Base-by-base conservation (phyloP, 805 yeast genomes). In the Yamadazyma endophytica region DNA sequence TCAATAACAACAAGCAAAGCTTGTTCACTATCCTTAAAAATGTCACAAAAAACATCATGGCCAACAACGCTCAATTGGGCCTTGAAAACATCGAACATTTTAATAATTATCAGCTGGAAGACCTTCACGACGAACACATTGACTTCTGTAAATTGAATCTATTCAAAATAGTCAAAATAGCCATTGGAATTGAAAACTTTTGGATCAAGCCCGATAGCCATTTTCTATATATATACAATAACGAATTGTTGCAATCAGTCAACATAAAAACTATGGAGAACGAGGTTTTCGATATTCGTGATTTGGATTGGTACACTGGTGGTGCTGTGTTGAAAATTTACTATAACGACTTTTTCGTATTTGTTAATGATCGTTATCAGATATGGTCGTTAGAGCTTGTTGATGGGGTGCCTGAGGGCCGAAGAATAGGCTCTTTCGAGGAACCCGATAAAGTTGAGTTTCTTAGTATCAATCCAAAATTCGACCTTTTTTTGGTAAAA, bases 161-260 rank as follows among this genome's bases (percentile, higher is more conserved):
- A 2, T 47, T 43, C 33, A 62, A 58, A 29, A 43, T 60, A 5
- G 45, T 65, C 26, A 62, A 61, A 38, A 46, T 64, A 17, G 51
- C 56, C 9, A 52, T 58, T 14, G 60, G 58, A 1, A 41, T 61
- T 9, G 32, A 43, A 4, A 36, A 50, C 11, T 60, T 44, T 31
- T 65, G 70, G 70, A 39, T 63, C 24, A 58, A 62, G 29, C 49
- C 54, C 16, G 60, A 62, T 37, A 61, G 69, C 21, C 68, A 63
- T 36, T 58, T 57, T 39, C 40, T 66, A 31, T 45, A 63, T 11
- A 44, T 63, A 11, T 52, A 44, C 40, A 63, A 53, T 31, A 43
- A 46, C 13, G 38, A 42, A 25, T 39, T 33, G 14, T 37, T 65
- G 18, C 71, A 65, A 39, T 29, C 63, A 1, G 45, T 63, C 28